Percentiles rank a stretch among this genome's conserved stretches.
Evolutionary conservation across 1,139 yeast species (phyloP).

Genomic region (Candida smagusa): DNA sequence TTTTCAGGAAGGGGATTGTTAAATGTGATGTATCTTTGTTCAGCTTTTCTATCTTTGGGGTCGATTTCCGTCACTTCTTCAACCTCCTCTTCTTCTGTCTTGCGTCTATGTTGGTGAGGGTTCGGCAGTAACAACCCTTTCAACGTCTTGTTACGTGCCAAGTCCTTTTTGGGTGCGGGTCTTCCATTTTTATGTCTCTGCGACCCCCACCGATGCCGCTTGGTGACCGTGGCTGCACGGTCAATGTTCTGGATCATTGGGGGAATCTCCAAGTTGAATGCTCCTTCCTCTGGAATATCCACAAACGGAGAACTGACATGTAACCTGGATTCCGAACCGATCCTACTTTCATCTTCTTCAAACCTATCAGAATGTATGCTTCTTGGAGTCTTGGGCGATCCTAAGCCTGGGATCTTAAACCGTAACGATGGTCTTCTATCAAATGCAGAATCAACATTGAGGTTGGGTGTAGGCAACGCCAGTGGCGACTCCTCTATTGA

Average conservation of each 20-base stretch:
- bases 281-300: conserved; percentile 24
- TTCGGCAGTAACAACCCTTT: conserved; percentile 25
- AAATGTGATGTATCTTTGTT: conserved; percentile 58
- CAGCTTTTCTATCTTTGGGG: conserved; percentile 37
- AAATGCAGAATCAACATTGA: conserved; percentile 11
- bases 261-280: conserved; percentile 9
- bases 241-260: conserved; percentile 8
- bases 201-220: conserved; percentile 89
- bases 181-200: conserved; percentile 74
- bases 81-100: conserved; percentile 13
- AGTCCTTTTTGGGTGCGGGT: conserved; percentile 43
- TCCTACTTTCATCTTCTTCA: too few relatives aligned
- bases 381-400: conserved; percentile 2
- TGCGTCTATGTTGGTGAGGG: neutral
- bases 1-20: conserved; percentile 69
- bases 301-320: conserved; percentile 23
- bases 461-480: conserved; percentile 25
- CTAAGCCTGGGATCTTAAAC: conserved; percentile 9
- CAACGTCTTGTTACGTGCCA: conserved; percentile 47
- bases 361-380: neutral
- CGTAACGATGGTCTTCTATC: conserved; percentile 7
- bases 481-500: neutral
- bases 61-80: conserved; percentile 22
- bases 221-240: conserved; percentile 39
- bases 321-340: too few relatives aligned